Percentiles rank a stretch among this genome's conserved stretches.
phyloP scores from a whole-genome alignment of 768 basidiomycete species.

The Scleroderma bovista region DNA sequence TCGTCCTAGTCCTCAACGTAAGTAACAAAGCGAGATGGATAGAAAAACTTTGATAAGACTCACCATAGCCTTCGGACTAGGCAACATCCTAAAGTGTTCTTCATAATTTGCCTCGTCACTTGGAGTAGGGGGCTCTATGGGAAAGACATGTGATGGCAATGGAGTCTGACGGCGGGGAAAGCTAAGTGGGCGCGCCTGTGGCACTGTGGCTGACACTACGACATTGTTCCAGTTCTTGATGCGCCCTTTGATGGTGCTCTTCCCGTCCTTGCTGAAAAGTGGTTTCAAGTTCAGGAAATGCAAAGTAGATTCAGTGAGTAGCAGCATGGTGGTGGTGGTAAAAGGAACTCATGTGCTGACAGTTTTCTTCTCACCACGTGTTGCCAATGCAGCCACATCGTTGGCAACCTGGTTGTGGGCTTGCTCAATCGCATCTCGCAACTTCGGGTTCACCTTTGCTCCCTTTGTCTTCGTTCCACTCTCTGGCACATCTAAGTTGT shows the following conservation, averaged over 20 bases:
- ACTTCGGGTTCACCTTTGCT: no score
- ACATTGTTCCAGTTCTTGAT: not conserved
- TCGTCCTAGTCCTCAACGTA: not conserved
- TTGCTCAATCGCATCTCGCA: no score
- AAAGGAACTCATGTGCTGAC: not conserved
- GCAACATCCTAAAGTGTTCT: no score
- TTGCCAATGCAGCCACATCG: not conserved
- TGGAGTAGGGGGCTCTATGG: not conserved
- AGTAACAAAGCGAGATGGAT: not conserved
- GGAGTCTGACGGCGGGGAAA: not conserved
- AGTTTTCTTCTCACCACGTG: not conserved
- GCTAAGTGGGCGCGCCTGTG: not conserved
- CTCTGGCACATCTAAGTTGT: no score
- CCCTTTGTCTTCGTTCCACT: no score
- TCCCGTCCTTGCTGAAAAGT: not conserved
- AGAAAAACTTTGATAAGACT: no score
- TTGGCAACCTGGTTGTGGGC: no score
- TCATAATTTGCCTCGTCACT: no score
- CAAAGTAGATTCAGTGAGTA: not conserved
- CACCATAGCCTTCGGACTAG: no score
- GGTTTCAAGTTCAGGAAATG: not conserved
- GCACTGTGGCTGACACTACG: not conserved
- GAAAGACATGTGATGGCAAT: not conserved
- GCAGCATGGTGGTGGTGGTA: not conserved
- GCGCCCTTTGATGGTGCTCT: not conserved